Percentiles rank a stretch among this genome's conserved stretches.
These are phyloP conservation scores for Rhododendron mucronatum DNA, from an alignment of 148 eudicot genomes.

Conservation along the genomic window DNA sequence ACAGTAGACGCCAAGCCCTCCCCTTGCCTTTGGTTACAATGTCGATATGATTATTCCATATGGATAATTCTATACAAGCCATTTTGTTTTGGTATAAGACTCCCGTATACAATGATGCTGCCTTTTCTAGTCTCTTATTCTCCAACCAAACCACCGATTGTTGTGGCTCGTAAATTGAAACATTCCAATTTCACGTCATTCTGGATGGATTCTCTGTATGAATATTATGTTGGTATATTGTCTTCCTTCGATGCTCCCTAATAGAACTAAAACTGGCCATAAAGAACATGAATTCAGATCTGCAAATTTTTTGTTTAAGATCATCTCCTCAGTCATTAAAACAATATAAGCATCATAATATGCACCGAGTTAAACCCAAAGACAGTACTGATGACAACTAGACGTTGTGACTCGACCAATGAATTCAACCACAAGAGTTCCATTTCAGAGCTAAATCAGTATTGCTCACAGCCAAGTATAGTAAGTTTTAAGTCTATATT, in stretches of 20 bases:
- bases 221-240: background rate
- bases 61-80: background rate
- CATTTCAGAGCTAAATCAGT: background rate
- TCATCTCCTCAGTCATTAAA: too few species aligned
- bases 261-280: background rate
- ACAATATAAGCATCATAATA: background rate
- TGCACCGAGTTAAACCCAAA: background rate
- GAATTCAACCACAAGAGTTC: background rate
- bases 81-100: background rate
- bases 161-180: background rate
- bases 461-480: background rate
- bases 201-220: background rate
- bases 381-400: background rate
- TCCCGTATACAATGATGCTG: background rate
- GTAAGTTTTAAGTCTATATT: background rate
- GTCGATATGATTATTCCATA: too few species aligned
- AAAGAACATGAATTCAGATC: background rate
- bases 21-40: background rate
- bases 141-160: background rate
- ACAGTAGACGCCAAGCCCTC: background rate
- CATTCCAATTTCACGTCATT: background rate
- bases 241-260: background rate
- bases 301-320: background rate
- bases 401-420: background rate
- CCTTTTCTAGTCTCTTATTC: background rate